A percentile compares a stretch with the other conserved stretches of the same genome.
Evolutionary conservation across 768 basidiomycete genomes (phyloP).

Genomic region (Naganishia vishniacii): DNA sequence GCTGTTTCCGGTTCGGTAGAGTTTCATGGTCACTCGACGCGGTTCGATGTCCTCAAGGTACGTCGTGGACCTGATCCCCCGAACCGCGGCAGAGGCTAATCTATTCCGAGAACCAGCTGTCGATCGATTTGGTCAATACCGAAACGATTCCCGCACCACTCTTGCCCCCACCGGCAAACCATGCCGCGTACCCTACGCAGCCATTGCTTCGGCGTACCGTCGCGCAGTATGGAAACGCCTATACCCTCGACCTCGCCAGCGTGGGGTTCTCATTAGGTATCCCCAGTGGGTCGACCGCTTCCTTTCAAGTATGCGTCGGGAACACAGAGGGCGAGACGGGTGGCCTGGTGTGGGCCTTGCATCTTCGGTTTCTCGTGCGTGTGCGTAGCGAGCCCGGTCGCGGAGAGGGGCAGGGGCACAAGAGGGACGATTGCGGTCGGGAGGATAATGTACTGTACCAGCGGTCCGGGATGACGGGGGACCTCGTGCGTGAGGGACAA

Average conservation of each 20-base stretch:
- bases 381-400: background rate
- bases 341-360: constrained; percentile 84
- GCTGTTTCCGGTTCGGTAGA: constrained; percentile 83
- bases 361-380: constrained; percentile 71
- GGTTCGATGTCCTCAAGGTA: constrained; percentile 78
- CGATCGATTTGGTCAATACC: constrained; percentile 64
- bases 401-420: background rate
- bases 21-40: constrained; percentile 66
- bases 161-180: constrained; percentile 55
- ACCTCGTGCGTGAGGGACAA: background rate
- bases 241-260: constrained; percentile 65
- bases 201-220: constrained; percentile 65
- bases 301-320: constrained; percentile 63
- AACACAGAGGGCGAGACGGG: constrained; percentile 53
- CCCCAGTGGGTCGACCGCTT: constrained; percentile 82
- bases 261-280: constrained; percentile 86
- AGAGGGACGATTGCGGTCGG: background rate
- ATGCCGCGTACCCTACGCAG: constrained; percentile 34
- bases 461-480: constrained; percentile 1
- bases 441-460: constrained; percentile 1
- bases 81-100: too few relatives aligned
- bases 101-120: constrained; percentile 1
- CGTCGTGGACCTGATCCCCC: too few relatives aligned
- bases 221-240: constrained; percentile 76
- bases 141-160: constrained; percentile 56